Conservation (phyloP, 2,329 filamentous ascomycete species). For the Fusarium annulatum region DNA sequence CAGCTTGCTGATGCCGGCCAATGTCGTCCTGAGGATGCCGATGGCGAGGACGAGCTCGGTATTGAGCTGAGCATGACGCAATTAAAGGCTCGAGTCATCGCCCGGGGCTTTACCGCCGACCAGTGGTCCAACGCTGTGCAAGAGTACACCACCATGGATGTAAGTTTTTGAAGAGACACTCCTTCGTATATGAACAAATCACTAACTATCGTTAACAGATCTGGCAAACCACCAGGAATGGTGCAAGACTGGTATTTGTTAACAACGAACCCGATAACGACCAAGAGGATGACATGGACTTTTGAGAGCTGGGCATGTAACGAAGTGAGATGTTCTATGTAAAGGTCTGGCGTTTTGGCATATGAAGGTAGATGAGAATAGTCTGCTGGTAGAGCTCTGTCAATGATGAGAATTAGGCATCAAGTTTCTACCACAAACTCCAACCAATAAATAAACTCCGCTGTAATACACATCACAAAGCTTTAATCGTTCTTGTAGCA, state of each 20-base stretch:
- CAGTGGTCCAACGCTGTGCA: conserved; percentile 88
- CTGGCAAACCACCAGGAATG: conserved; percentile 81
- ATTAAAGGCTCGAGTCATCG: conserved; percentile 90
- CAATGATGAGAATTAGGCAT: conserved; percentile 19
- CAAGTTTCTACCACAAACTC: not conserved
- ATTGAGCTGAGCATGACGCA: conserved; percentile 86
- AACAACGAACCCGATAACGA: conserved; percentile 63
- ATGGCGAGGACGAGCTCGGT: conserved; percentile 62
- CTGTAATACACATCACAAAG: not conserved
- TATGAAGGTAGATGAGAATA: conserved; percentile 40
- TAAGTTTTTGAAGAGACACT: conserved; percentile 67
- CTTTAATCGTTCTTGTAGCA: not conserved
- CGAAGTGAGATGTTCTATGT: conserved; percentile 29
- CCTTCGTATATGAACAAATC: not conserved
- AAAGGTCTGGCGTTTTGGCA: conserved; percentile 49
- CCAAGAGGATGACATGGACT: conserved; percentile 61
- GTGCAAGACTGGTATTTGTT: conserved; percentile 77
- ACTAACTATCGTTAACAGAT: conserved; percentile 65
- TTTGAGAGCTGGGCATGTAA: conserved; percentile 38
- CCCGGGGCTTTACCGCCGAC: conserved; percentile 96
- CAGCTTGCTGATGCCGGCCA: conserved; percentile 87
- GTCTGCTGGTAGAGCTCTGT: conserved; percentile 28
- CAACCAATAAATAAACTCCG: not conserved
- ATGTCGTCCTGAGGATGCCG: conserved; percentile 78
- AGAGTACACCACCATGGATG: conserved; percentile 88